phyloP scores from a whole-genome alignment of 1,284 basidiomycete genomes.

The Retiboletus flavoniger region DNA sequence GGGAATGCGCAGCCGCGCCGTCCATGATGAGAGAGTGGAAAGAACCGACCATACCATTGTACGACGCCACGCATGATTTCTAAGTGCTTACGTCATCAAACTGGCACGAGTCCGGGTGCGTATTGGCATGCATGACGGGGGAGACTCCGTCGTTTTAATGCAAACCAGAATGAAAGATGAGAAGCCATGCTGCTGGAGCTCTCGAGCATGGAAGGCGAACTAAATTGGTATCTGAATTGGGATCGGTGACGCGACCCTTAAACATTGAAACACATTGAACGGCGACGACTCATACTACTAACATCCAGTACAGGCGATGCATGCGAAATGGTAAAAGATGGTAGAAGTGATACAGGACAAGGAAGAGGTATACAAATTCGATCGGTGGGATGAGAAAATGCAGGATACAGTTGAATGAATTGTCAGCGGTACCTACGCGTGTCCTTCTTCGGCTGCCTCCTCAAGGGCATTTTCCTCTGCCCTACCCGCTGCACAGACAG shows the following conservation, averaged over 20 bases:
- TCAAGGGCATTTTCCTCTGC: slow-evolving; percentile 8
- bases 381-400: neutral
- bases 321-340: neutral
- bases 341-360: neutral
- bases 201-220: too few relatives aligned
- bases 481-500: slow-evolving; percentile 1
- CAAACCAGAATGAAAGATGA: too few relatives aligned
- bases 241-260: too few relatives aligned
- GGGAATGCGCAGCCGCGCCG: neutral
- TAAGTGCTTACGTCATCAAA: slow-evolving; percentile 15
- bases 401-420: neutral
- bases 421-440: slow-evolving; percentile 2
- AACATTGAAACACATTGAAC: too few relatives aligned
- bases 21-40: slow-evolving; percentile 18
- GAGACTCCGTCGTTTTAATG: too few relatives aligned
- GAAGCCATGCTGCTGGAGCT: too few relatives aligned
- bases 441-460: slow-evolving; percentile 9
- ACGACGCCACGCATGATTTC: neutral
- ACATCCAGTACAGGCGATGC: neutral
- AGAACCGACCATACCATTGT: neutral
- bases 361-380: neutral
- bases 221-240: too few relatives aligned
- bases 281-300: neutral
- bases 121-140: too few relatives aligned
- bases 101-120: too few relatives aligned